Evolutionary conservation across 139 green algal genomes (phyloP), one percentile per base, ranked within the genome.

Genomic region (Ettlia oleoabundans): DNA sequence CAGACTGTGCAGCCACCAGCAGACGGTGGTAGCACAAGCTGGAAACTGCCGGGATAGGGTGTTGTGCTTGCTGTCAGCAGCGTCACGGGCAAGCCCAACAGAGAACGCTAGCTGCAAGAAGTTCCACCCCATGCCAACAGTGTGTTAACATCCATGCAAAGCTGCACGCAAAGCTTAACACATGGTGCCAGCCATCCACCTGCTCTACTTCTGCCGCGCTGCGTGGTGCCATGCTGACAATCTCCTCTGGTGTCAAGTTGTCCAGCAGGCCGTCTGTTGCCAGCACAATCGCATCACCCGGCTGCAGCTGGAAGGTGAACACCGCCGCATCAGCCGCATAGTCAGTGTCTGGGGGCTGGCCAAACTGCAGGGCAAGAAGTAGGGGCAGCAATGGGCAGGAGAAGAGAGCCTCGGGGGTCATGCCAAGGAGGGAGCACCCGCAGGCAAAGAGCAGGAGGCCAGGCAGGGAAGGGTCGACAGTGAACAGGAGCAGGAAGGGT

Each of bases 191-290:
- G 19, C 37, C 5, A 1, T 7, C 4, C 53, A 89, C 80, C 22
- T 33, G 43, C 38, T 87, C 43, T n/a, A 92, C 91, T 6, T 86
- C 66, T 1, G 41, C 64, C 3, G 68, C 66, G 2, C 74, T 63
- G 9, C 78, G 32, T 22, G 38, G 53, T n/a, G 88, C 88, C 47
- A 97, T 40, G 18, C 64, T 55, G 13, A 74, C 89, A 51, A 93
- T 83, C 82, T 99, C 96, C 43, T 97, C 90, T 6, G 91, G 77
- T 51, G 93, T 98, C 19, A 98, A 89, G 89, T 99, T 99, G 89
- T 99, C 97, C 84, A 95, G 98, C 71, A 99, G 86, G 7, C 97
- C 97, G 86, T 99, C 97, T 2, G 93, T 98, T 69, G 88, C 97
- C 30, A 94, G 38, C 26, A 99, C 86, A 1, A 99, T 80, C 13